Evolutionary conservation across 371 early-diverging fungal species (phyloP).

Genomic region (Mucor ambiguus): DNA sequence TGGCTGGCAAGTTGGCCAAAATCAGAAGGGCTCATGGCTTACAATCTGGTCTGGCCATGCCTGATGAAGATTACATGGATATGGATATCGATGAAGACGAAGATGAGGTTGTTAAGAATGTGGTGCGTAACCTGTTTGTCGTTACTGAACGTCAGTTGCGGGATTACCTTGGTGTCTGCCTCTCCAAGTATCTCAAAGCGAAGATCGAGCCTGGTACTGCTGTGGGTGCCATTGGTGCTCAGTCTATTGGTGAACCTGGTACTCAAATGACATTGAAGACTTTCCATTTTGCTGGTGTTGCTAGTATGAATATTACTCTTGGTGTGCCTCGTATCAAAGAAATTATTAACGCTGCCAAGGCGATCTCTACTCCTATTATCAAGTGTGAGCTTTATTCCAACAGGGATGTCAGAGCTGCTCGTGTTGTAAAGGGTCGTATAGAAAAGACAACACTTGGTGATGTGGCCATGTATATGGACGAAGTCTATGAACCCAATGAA

Average conservation of each 20-base stretch:
- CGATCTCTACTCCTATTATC: constrained; percentile 96
- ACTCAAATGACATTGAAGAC: constrained; percentile 99
- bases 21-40: constrained; percentile 53
- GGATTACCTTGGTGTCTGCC: constrained; percentile 78
- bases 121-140: constrained; percentile 67
- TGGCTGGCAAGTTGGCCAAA: constrained; percentile 55
- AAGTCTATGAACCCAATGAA: constrained; percentile 78
- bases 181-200: constrained; percentile 83
- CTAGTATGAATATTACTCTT: constrained; percentile 98
- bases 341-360: constrained; percentile 92
- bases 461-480: constrained; percentile 90
- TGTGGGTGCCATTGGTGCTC: constrained; percentile 98
- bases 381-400: constrained; percentile 75
- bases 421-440: constrained; percentile 94
- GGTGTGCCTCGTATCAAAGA: constrained; percentile 99
- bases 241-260: constrained; percentile 99
- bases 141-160: constrained; percentile 79
- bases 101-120: constrained; percentile 47
- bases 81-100: constrained; percentile 64
- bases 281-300: constrained; percentile 99
- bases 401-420: constrained; percentile 75
- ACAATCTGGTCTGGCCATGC: constrained; percentile 58
- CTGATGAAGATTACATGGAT: constrained; percentile 66
- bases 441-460: constrained; percentile 91
- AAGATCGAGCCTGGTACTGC: constrained; percentile 95